Conservation (phyloP, 306 rosid species). For the Rubus parviflorus region DNA sequence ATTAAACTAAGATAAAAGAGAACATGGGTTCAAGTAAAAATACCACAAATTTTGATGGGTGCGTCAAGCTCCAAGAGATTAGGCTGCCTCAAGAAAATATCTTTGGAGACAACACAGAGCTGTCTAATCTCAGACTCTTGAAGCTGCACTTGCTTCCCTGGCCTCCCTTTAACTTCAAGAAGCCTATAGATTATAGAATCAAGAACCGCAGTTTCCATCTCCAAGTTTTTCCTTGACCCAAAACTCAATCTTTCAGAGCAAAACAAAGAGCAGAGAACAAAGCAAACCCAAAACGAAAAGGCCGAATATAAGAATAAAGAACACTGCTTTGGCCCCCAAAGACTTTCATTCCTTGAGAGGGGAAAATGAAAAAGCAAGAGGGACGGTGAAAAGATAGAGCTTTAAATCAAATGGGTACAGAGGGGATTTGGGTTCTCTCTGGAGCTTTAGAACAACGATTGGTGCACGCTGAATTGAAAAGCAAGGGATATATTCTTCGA, state of each 20-base stretch:
- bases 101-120: constrained; percentile 68
- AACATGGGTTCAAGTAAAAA: constrained; percentile 15
- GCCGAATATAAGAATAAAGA: constrained; percentile 19
- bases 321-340: constrained; percentile 4
- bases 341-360: constrained; percentile 9
- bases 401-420: constrained; percentile 27
- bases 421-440: constrained; percentile 18
- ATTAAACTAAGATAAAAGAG: constrained; percentile 14
- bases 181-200: constrained; percentile 66
- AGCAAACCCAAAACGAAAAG: constrained; percentile 8
- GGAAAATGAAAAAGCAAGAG: neutral
- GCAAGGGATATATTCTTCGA: constrained; percentile 33
- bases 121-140: constrained; percentile 71
- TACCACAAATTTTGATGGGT: constrained; percentile 91
- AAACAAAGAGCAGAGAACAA: constrained; percentile 17
- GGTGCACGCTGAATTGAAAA: constrained; percentile 17
- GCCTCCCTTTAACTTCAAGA: constrained; percentile 59
- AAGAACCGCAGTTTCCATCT: constrained; percentile 67
- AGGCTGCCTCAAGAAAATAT: constrained; percentile 73
- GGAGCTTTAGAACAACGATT: constrained; percentile 15
- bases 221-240: neutral
- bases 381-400: constrained; percentile 7
- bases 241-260: constrained; percentile 16
- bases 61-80: constrained; percentile 84
- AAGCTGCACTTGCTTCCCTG: constrained; percentile 73